phyloP scores from a whole-genome alignment of 2,329 filamentous ascomycete species.

The Colletotrichum sp. region DNA sequence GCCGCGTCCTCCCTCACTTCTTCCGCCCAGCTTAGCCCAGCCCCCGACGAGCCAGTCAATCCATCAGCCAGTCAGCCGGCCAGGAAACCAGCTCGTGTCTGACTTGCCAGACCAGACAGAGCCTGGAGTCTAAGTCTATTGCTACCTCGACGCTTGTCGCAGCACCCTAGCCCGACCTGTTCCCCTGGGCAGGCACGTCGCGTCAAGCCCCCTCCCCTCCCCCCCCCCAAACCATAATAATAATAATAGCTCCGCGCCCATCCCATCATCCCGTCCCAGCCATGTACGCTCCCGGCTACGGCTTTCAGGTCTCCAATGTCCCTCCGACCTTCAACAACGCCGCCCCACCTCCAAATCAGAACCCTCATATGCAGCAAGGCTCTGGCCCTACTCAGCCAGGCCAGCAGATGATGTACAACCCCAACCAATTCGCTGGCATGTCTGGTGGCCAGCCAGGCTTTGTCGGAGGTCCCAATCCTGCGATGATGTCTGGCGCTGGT shows the following conservation, averaged over 20 bases:
- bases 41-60: not conserved
- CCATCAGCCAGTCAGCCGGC: not conserved
- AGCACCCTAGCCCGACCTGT: not conserved
- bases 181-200: not conserved
- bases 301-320: constrained; percentile 52
- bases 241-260: constrained; percentile 17
- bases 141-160: constrained; percentile 2
- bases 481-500: constrained; percentile 60
- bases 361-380: constrained; percentile 51
- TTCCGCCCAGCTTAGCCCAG: constrained; percentile 12
- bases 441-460: constrained; percentile 50
- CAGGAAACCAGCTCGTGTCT: not conserved
- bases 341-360: constrained; percentile 50
- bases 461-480: constrained; percentile 53
- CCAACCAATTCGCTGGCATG: constrained; percentile 62
- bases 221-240: constrained; percentile 22
- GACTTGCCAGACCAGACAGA: not conserved
- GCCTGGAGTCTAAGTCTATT: constrained; percentile 14
- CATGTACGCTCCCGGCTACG: constrained; percentile 64
- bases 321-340: constrained; percentile 56
- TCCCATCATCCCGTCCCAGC: constrained; percentile 26
- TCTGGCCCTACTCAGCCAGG: constrained; percentile 43
- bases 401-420: constrained; percentile 66
- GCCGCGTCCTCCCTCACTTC: not conserved
- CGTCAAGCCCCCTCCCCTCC: not conserved